These are phyloP conservation scores for Avena atlantica DNA, from an alignment of 176 grass and related monocot species.

Conservation along the genomic window DNA sequence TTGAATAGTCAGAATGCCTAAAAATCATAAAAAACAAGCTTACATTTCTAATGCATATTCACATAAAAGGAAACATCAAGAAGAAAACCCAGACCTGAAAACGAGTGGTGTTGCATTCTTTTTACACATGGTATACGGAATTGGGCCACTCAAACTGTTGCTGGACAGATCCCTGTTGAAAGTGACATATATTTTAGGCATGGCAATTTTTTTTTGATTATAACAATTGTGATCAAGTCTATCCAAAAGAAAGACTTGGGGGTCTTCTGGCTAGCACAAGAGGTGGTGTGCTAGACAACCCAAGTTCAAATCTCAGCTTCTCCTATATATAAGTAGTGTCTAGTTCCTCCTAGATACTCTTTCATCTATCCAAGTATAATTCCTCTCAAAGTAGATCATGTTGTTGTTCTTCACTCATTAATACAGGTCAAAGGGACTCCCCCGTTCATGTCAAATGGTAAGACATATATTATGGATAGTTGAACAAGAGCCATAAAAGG, in stretches of 20 bases:
- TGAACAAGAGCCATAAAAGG: neutral
- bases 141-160: neutral
- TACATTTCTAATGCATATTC: neutral
- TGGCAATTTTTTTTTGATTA: too few relatives aligned
- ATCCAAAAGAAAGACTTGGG: neutral
- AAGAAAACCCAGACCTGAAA: neutral
- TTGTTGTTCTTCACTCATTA: neutral
- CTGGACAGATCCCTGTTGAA: slow-evolving; percentile 14
- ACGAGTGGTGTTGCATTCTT: neutral
- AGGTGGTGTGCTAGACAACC: too few relatives aligned
- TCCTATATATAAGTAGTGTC: too few relatives aligned
- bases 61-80: neutral
- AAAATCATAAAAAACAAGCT: neutral
- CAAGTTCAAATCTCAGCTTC: too few relatives aligned
- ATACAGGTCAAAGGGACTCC: neutral
- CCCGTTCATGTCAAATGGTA: neutral
- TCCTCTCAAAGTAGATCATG: neutral
- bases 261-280: too few relatives aligned
- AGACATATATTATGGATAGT: neutral
- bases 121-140: neutral
- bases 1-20: neutral
- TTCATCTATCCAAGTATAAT: neutral
- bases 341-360: too few relatives aligned
- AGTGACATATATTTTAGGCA: neutral
- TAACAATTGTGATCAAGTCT: neutral